Conservation (phyloP, 768 basidiomycete genomes). For the Kwoniella sp. region DNA sequence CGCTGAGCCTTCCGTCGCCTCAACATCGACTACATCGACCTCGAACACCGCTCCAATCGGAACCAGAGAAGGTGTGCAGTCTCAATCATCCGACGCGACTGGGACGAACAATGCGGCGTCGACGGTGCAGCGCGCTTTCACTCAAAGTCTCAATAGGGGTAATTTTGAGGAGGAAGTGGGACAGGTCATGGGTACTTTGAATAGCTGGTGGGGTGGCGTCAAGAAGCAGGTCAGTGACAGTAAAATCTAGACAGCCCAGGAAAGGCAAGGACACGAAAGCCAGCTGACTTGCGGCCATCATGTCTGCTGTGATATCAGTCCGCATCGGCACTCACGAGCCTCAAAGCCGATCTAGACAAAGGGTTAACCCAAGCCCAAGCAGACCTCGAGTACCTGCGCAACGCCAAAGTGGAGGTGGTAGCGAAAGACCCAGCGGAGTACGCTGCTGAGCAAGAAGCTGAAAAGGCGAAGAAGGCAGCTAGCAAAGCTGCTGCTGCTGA, state of each 20-base stretch:
- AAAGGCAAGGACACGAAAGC: background rate
- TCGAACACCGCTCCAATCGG: background rate
- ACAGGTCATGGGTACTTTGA: constrained; percentile 82
- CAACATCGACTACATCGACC: background rate
- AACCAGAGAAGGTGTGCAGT: no score
- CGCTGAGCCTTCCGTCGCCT: background rate
- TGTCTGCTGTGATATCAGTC: constrained; percentile 42
- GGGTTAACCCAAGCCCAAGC: constrained; percentile 53
- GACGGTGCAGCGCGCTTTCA: constrained; percentile 28
- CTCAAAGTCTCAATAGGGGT: constrained; percentile 31
- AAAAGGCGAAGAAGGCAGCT: constrained; percentile 21
- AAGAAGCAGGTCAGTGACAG: constrained; percentile 73
- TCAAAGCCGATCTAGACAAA: constrained; percentile 53
- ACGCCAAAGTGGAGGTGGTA: constrained; percentile 49
- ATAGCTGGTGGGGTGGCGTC: constrained; percentile 76
- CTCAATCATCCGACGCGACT: no score
- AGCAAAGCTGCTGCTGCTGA: constrained; percentile 17
- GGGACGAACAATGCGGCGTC: constrained; percentile 2
- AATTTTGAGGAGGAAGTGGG: constrained; percentile 79
- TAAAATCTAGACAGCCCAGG: background rate
- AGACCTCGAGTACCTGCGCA: constrained; percentile 48
- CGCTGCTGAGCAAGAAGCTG: constrained; percentile 34
- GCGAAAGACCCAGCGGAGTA: constrained; percentile 38
- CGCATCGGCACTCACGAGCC: constrained; percentile 37
- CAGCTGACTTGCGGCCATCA: no score